Percentiles rank a stretch among this genome's conserved stretches.
Conservation (phyloP, 208 protist genomes). For the Crithidia thermophila region DNA sequence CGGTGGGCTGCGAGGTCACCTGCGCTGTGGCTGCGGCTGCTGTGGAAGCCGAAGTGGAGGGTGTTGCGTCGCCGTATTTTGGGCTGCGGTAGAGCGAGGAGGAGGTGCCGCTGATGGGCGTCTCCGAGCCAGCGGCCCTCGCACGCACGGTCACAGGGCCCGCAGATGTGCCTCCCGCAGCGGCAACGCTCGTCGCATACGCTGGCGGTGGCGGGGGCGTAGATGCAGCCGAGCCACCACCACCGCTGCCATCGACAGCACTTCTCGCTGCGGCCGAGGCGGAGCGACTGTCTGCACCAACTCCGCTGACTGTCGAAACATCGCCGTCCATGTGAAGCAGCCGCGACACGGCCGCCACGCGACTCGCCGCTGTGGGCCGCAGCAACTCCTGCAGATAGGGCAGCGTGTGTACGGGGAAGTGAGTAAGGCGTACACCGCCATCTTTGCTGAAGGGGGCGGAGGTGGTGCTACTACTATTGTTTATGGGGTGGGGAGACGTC, state of each 20-base stretch:
- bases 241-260: not conserved
- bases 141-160: too few species aligned
- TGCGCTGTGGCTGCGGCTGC: not conserved
- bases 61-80: too few species aligned
- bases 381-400: constrained; percentile 19
- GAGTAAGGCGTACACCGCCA: not conserved
- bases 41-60: too few species aligned
- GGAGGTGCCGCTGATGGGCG: not conserved
- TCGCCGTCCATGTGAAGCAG: constrained; percentile 8
- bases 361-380: constrained; percentile 19
- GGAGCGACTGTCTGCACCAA: not conserved
- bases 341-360: constrained; percentile 18
- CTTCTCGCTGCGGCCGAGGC: not conserved
- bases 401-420: constrained; percentile 13
- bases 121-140: too few species aligned
- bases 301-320: not conserved
- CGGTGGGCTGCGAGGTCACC: not conserved
- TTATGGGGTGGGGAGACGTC: not conserved
- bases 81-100: too few species aligned
- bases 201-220: constrained; percentile 10
- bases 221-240: not conserved
- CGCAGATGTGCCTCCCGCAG: not conserved
- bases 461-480: too few species aligned
- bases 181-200: not conserved
- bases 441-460: not conserved